A percentile compares a stretch with the other conserved stretches of the same genome.
Conservation (phyloP, 768 basidiomycete species). For the Kwoniella pini region DNA sequence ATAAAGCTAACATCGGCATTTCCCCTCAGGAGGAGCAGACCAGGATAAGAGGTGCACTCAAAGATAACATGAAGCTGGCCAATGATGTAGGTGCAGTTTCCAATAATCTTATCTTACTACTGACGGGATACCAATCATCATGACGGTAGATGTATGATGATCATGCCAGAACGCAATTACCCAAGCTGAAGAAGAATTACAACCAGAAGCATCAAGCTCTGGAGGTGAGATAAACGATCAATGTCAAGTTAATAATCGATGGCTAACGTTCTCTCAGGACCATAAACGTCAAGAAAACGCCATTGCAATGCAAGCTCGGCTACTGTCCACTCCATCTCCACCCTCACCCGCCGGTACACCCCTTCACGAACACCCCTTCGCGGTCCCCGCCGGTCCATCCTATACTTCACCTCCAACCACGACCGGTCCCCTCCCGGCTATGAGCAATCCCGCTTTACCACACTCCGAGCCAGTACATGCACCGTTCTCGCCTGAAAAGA, state of each 20-base stretch:
- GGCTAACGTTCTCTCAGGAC: slow-evolving; percentile 28
- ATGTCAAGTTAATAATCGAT: background rate
- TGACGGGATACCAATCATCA: background rate
- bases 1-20: background rate
- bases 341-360: slow-evolving; percentile 32
- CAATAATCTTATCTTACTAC: background rate
- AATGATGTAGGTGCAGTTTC: slow-evolving; percentile 47
- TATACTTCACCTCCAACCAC: slow-evolving; percentile 24
- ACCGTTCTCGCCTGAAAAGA: slow-evolving; percentile 57
- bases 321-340: slow-evolving; percentile 40
- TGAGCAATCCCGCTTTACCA: slow-evolving; percentile 11
- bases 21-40: slow-evolving; percentile 95
- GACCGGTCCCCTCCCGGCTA: slow-evolving; percentile 9
- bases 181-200: slow-evolving; percentile 76
- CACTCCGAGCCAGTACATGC: slow-evolving; percentile 4
- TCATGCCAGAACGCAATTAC: slow-evolving; percentile 74
- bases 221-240: slow-evolving; percentile 62
- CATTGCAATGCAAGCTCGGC: slow-evolving; percentile 50
- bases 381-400: slow-evolving; percentile 8
- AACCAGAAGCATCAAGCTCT: slow-evolving; percentile 82
- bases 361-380: slow-evolving; percentile 30
- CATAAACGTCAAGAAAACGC: slow-evolving; percentile 53
- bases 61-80: slow-evolving; percentile 84
- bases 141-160: slow-evolving; percentile 66
- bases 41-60: slow-evolving; percentile 85